Evolutionary conservation across 2,329 filamentous ascomycete species (phyloP).

Genomic region (Rhinocladiella mackenziei): DNA sequence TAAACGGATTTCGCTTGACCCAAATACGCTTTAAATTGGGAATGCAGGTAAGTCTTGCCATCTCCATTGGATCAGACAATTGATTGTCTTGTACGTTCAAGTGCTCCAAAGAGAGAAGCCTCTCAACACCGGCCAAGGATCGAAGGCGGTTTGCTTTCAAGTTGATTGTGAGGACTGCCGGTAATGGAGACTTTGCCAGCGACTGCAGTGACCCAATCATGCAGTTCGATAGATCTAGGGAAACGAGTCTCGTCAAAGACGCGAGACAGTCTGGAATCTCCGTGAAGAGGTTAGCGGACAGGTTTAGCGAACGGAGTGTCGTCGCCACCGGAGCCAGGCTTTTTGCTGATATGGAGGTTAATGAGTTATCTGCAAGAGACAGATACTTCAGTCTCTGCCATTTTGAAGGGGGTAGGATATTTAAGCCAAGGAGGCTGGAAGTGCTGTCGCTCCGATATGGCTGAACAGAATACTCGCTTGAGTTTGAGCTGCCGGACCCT

Average conservation of each 20-base stretch:
- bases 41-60: slow-evolving; percentile 83
- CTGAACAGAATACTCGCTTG: slow-evolving; percentile 57
- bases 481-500: slow-evolving; percentile 88
- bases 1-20: slow-evolving; percentile 88
- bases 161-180: slow-evolving; percentile 89
- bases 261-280: slow-evolving; percentile 90
- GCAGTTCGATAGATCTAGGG: slow-evolving; percentile 89
- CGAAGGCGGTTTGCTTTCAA: slow-evolving; percentile 81
- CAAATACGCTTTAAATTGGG: slow-evolving; percentile 91
- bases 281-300: slow-evolving; percentile 89
- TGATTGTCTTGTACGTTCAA: slow-evolving; percentile 88
- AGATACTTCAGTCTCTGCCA: slow-evolving; percentile 94
- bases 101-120: slow-evolving; percentile 79
- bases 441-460: slow-evolving; percentile 60
- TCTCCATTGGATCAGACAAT: slow-evolving; percentile 82
- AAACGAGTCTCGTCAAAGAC: slow-evolving; percentile 78
- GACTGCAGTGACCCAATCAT: slow-evolving; percentile 96
- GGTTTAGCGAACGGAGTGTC: slow-evolving; percentile 83
- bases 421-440: slow-evolving; percentile 68
- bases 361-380: slow-evolving; percentile 83
- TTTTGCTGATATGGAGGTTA: slow-evolving; percentile 71
- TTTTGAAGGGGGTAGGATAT: slow-evolving; percentile 74
- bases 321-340: slow-evolving; percentile 79
- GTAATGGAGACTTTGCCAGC: slow-evolving; percentile 76
- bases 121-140: slow-evolving; percentile 85